Evolutionary conservation across 2,329 filamentous ascomycete species (phyloP).

Genomic region (Emergomyces orientalis): DNA sequence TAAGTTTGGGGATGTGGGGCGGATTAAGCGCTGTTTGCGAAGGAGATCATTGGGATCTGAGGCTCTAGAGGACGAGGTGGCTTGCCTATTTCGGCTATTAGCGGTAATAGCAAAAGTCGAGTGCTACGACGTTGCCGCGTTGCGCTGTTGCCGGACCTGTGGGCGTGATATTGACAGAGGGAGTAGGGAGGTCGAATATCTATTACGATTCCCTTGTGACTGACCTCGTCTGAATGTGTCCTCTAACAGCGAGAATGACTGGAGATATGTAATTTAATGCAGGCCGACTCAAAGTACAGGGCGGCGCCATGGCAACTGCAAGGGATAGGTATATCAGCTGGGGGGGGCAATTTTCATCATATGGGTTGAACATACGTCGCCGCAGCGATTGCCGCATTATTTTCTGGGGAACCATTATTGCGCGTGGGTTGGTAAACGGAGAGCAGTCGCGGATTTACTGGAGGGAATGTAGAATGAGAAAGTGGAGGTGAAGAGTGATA

Average conservation of each 20-base stretch:
- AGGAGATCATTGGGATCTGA: constrained; percentile 43
- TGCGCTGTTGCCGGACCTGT: background rate
- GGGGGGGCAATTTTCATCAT: background rate
- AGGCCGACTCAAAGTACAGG: background rate
- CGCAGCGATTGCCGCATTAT: constrained; percentile 1
- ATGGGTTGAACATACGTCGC: background rate
- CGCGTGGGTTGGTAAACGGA: too few relatives aligned
- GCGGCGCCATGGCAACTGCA: background rate
- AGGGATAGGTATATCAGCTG: background rate
- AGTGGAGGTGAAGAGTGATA: background rate
- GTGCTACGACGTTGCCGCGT: background rate
- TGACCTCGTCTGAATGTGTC: background rate
- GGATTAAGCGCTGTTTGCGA: constrained; percentile 66
- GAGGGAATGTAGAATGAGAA: background rate
- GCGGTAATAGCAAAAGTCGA: background rate
- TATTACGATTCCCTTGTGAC: background rate
- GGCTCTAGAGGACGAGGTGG: background rate
- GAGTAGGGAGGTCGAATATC: background rate
- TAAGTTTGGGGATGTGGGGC: constrained; percentile 77
- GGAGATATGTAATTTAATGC: background rate
- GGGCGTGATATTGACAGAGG: background rate
- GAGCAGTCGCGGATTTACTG: background rate
- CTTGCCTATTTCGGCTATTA: background rate
- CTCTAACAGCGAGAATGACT: background rate
- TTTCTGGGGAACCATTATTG: background rate